Base-by-base conservation (phyloP, 1,284 basidiomycete species). In the Leccinum griseonigrum region DNA sequence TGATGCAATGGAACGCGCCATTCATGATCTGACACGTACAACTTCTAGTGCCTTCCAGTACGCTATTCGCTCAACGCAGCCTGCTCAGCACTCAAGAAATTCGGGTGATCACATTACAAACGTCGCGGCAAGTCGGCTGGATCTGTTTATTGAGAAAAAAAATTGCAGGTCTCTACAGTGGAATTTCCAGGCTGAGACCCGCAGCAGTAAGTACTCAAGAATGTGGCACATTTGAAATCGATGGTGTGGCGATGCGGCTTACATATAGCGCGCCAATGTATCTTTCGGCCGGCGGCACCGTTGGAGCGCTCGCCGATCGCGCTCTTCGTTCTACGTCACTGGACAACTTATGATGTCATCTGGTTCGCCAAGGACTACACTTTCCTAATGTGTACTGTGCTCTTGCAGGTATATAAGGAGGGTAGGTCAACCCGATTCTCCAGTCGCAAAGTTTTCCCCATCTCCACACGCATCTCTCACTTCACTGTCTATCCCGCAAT, bases 341-440 rank as follows among this genome's bases (percentile, higher is more conserved):
- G 40, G 10, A 60, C 55, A 52, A 46, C 16, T 16, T 63, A 73
- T 73, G 74, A 73, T 75, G 71, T 75, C 71, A 72, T 71, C 16
- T 40, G 34, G 11, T 46, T 22, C 26, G 29, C 46, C n/a, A 62
- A 67, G 57, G 11, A 63, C 54, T 61, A 59, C 70, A 63, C 56
- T 66, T 75, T 26, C 71, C 74, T 74, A 74, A 75, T 74, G 53
- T 56, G 74, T 73, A 62, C 48, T 51, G 55, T 14, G 36, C 46
- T 58, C 63, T 58, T 54, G 59, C 56, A 43, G 0, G 61, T 72
- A 73, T 76, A 73, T 70, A 70, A 75, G 68, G 63, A 58, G 48
- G 4, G 58, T 22, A 14, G 54, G 29, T 1, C 14, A 6, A 50
- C 40, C 2, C 1, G 16, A 0, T 3, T 10, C 46, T 26, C 29